Conservation (phyloP, 108 stramenopile genomes). For the Discostella stelligeroides region DNA sequence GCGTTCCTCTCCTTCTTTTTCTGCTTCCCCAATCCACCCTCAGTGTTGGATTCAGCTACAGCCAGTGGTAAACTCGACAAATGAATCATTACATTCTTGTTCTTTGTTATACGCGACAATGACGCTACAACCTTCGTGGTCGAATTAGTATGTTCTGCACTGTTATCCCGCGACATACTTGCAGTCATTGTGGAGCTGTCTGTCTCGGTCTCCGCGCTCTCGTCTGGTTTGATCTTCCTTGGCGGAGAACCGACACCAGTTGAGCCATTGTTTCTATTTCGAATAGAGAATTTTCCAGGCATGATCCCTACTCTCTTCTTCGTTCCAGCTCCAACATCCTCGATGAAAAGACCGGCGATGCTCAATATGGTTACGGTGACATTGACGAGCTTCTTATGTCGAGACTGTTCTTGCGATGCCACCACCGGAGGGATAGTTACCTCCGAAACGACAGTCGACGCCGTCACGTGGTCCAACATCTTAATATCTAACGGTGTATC, state of each 20-base stretch:
- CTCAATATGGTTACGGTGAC: conserved; percentile 5
- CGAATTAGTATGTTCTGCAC: neutral
- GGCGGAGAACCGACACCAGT: too few relatives aligned
- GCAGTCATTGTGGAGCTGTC: neutral
- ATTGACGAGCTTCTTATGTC: neutral
- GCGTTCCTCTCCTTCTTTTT: too few relatives aligned
- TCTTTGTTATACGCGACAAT: neutral
- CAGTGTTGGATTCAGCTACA: neutral
- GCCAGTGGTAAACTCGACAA: neutral
- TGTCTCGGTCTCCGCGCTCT: neutral
- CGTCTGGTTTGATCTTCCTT: too few relatives aligned
- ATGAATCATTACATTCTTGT: neutral
- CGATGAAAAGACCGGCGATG: neutral
- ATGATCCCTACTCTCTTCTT: neutral
- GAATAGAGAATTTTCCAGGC: neutral
- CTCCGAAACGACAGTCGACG: too few relatives aligned
- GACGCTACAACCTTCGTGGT: conserved; percentile 5
- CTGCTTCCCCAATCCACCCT: neutral
- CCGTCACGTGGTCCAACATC: too few relatives aligned
- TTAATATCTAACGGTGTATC: too few relatives aligned
- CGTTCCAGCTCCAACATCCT: neutral
- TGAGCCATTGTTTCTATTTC: neutral
- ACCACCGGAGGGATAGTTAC: too few relatives aligned
- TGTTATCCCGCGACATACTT: neutral
- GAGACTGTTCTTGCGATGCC: too few relatives aligned